Conservation (phyloP, 495 filamentous ascomycete species). For the Filosporella fistucella region DNA sequence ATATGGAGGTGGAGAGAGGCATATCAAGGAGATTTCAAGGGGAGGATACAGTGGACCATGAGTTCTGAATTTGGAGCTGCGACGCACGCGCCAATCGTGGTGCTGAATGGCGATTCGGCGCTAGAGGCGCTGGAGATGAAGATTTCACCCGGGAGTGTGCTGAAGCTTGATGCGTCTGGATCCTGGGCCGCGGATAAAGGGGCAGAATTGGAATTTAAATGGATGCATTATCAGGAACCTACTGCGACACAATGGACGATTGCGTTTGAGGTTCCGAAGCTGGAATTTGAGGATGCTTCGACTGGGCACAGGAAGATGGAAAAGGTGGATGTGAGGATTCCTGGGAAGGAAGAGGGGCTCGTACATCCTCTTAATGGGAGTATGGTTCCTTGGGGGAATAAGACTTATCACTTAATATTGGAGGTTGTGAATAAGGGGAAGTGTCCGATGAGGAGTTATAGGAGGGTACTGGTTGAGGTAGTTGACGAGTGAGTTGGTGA, state of each 20-base stretch:
- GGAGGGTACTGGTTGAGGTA: slow-evolving; percentile 35
- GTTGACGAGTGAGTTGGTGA: no score
- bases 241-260: slow-evolving; percentile 37
- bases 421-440: slow-evolving; percentile 35
- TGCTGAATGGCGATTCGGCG: slow-evolving; percentile 32
- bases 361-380: slow-evolving; percentile 27
- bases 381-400: slow-evolving; percentile 22
- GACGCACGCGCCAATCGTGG: slow-evolving; percentile 40
- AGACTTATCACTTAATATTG: slow-evolving; percentile 34
- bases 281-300: slow-evolving; percentile 28
- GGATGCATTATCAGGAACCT: slow-evolving; percentile 43
- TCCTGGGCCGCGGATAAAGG: slow-evolving; percentile 39
- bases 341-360: slow-evolving; percentile 30
- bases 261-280: slow-evolving; percentile 30
- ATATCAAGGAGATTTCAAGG: slow-evolving; percentile 45
- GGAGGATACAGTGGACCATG: slow-evolving; percentile 44
- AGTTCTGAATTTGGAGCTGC: slow-evolving; percentile 22
- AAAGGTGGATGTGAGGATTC: slow-evolving; percentile 31
- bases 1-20: slow-evolving; percentile 47
- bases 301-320: slow-evolving; percentile 12
- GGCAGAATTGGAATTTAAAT: slow-evolving; percentile 37
- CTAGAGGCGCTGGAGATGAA: slow-evolving; percentile 29
- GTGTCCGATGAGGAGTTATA: slow-evolving; percentile 33
- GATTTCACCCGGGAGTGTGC: slow-evolving; percentile 28
- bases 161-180: slow-evolving; percentile 36